Evolutionary conservation across 2,329 filamentous ascomycete species (phyloP).

Genomic region (Venturia effusa): DNA sequence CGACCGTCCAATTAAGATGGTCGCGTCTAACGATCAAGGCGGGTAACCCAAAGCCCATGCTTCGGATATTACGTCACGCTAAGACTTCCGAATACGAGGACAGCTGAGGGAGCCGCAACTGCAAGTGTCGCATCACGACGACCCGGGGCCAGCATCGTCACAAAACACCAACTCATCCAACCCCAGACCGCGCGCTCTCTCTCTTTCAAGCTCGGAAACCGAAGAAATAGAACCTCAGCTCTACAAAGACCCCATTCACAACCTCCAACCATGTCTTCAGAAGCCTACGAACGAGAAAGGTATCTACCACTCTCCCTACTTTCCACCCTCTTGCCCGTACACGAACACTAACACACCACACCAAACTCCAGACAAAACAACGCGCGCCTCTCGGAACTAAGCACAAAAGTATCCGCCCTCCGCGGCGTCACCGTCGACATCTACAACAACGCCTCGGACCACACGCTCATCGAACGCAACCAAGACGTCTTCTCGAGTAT

Average conservation of each 20-base stretch:
- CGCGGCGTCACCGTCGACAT: constrained; percentile 95
- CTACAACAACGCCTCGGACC: constrained; percentile 86
- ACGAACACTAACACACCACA: not conserved
- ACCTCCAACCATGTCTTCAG: constrained; percentile 34
- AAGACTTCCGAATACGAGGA: not conserved
- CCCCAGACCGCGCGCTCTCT: not conserved
- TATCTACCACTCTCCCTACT: constrained; percentile 23
- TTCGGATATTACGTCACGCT: not conserved
- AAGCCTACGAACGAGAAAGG: constrained; percentile 50
- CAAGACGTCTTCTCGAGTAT: constrained; percentile 87
- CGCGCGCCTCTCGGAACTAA: constrained; percentile 81
- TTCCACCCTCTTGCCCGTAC: constrained; percentile 1
- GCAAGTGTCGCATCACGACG: not conserved
- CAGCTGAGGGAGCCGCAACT: no score
- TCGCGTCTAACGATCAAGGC: not conserved
- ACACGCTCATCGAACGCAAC: constrained; percentile 71
- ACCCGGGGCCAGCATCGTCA: not conserved
- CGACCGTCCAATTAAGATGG: no score
- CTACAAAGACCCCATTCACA: no score
- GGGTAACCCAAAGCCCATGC: not conserved
- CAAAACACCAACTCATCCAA: not conserved
- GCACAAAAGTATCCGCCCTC: constrained; percentile 80
- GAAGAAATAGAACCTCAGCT: not conserved
- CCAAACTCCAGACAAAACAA: constrained; percentile 65
- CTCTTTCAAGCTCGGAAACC: not conserved